These are phyloP conservation scores for Trypanosoma avium DNA, from an alignment of 208 protist species.

Conservation along the genomic window DNA sequence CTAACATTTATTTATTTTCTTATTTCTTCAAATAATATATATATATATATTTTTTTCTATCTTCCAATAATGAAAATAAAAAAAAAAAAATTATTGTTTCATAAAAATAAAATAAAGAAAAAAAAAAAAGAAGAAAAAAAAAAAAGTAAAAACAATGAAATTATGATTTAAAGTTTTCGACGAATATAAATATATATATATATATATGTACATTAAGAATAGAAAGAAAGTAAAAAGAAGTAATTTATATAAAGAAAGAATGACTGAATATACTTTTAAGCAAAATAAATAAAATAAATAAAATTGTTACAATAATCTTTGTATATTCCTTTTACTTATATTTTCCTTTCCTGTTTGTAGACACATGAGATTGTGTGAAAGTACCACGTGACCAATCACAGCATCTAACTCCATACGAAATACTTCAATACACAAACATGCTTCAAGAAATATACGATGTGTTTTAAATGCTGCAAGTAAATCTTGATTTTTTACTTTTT, in stretches of 20 bases:
- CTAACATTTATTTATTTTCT: constrained; percentile 31
- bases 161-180: constrained; percentile 12
- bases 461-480: constrained; percentile 31
- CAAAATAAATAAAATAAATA: constrained; percentile 2
- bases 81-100: background rate
- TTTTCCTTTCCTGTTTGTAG: constrained; percentile 27
- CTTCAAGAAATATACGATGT: constrained; percentile 46
- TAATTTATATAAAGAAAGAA: too few relatives aligned
- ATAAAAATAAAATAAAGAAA: constrained; percentile 17
- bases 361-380: constrained; percentile 69
- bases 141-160: background rate
- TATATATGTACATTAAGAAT: too few relatives aligned
- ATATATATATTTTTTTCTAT: background rate
- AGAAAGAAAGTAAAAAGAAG: too few relatives aligned
- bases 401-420: constrained; percentile 69
- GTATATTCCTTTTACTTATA: background rate
- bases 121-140: constrained; percentile 9
- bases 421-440: constrained; percentile 56
- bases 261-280: too few relatives aligned
- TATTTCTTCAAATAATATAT: constrained; percentile 1
- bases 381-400: constrained; percentile 52
- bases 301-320: background rate
- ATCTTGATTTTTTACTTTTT: constrained; percentile 22
- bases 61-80: background rate
- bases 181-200: background rate